Evolutionary conservation across 2,329 filamentous ascomycete genomes (phyloP).

Genomic region (Fusarium ramigenum): DNA sequence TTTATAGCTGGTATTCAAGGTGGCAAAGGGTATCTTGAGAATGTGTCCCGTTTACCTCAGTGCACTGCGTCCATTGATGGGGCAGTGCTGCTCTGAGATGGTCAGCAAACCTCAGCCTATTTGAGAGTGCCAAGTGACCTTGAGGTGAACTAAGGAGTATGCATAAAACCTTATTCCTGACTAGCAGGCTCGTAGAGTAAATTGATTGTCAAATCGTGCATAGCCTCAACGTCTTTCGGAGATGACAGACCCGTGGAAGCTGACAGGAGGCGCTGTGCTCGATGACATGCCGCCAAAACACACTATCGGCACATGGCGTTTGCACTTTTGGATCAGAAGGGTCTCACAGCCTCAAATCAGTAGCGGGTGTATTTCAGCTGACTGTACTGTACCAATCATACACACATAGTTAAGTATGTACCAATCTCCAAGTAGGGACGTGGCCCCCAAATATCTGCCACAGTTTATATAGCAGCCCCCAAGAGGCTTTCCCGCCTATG

Average conservation of each 20-base stretch:
- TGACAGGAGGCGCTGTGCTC: neutral
- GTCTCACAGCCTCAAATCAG: neutral
- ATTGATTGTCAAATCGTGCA: neutral
- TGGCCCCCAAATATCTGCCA: neutral
- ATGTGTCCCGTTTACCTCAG: too few relatives aligned
- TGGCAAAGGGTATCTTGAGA: too few relatives aligned
- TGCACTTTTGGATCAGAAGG: neutral
- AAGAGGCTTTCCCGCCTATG: neutral
- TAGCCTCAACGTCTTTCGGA: neutral
- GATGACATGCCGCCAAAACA: neutral
- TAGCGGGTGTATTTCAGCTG: neutral
- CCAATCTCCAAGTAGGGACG: neutral
- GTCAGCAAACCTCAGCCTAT: neutral
- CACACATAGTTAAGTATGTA: too few relatives aligned
- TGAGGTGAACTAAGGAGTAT: accelerated
- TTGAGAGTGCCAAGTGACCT: neutral
- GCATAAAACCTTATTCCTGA: neutral
- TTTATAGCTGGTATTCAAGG: too few relatives aligned
- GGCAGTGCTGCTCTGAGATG: neutral
- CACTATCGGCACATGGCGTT: neutral
- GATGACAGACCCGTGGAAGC: neutral
- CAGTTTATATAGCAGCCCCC: neutral
- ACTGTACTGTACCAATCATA: neutral
- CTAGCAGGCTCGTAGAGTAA: too few relatives aligned
- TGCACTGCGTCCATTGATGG: neutral